These are phyloP conservation scores for Leishmania turanica DNA, from an alignment of 208 protist genomes.

Conservation along the genomic window DNA sequence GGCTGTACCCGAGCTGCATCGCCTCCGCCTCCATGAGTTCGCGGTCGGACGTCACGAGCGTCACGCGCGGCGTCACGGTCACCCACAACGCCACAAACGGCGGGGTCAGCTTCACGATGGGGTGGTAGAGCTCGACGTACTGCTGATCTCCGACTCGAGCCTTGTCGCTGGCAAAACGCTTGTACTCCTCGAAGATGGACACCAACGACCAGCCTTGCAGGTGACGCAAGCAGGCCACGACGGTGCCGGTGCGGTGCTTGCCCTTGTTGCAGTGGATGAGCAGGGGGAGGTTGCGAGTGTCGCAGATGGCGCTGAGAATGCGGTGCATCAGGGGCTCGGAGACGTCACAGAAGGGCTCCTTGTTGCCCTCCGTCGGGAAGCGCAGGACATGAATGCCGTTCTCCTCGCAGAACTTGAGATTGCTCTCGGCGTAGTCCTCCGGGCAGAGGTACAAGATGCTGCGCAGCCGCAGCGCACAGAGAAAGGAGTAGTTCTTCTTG, in stretches of 20 bases:
- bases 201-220: constrained; percentile 96
- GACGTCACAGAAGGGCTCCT: constrained; percentile 98
- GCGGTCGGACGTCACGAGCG: constrained; percentile 57
- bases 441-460: constrained; percentile 96
- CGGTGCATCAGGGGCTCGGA: constrained; percentile 92
- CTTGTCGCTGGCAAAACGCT: constrained; percentile 95
- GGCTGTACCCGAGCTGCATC: constrained; percentile 57
- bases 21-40: constrained; percentile 69
- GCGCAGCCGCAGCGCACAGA: constrained; percentile 93
- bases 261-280: constrained; percentile 98
- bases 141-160: constrained; percentile 95
- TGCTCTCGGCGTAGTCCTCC: constrained; percentile 93
- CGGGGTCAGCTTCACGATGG: constrained; percentile 63
- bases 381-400: constrained; percentile 83
- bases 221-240: constrained; percentile 93
- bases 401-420: constrained; percentile 93
- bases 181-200: constrained; percentile 97
- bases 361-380: constrained; percentile 97
- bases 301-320: constrained; percentile 78
- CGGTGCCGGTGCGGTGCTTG: constrained; percentile 96
- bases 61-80: constrained; percentile 42
- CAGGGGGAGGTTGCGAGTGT: constrained; percentile 95
- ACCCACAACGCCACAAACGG: constrained; percentile 78
- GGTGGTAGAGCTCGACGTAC: constrained; percentile 97
- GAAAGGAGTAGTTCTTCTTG: constrained; percentile 96